These are phyloP conservation scores for Coemansia javaensis DNA, from an alignment of 192 early-diverging fungal species.

Conservation along the genomic window DNA sequence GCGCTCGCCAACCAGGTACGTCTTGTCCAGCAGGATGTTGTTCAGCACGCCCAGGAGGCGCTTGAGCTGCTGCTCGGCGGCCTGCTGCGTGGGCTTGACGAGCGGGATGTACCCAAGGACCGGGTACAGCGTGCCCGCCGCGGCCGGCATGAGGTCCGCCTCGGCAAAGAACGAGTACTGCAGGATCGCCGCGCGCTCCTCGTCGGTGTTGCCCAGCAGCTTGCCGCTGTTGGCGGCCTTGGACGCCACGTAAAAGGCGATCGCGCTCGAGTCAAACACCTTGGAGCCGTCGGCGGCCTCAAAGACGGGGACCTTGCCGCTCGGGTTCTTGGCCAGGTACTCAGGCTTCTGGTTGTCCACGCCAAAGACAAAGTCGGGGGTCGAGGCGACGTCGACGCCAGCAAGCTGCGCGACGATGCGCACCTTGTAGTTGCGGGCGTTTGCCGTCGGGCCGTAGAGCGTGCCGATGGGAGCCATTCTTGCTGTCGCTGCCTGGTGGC, in stretches of 20 bases:
- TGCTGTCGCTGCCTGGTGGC: too few species aligned
- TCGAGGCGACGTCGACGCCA: constrained; percentile 66
- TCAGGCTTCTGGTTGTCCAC: constrained; percentile 74
- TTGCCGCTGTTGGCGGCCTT: constrained; percentile 39
- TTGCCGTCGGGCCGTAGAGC: constrained; percentile 26
- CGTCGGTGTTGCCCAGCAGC: constrained; percentile 57
- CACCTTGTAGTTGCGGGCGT: constrained; percentile 54
- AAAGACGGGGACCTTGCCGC: constrained; percentile 86
- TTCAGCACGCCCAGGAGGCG: constrained; percentile 66
- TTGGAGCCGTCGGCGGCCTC: constrained; percentile 74
- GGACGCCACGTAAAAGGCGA: constrained; percentile 75
- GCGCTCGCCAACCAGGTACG: constrained; percentile 91
- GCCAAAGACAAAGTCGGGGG: constrained; percentile 57
- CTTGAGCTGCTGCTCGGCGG: constrained; percentile 64
- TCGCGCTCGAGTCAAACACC: constrained; percentile 81
- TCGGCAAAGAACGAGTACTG: constrained; percentile 63
- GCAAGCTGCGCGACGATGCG: constrained; percentile 76
- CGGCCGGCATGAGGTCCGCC: constrained; percentile 46
- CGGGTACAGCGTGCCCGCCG: constrained; percentile 46
- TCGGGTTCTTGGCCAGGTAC: constrained; percentile 87
- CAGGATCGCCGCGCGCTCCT: constrained; percentile 60
- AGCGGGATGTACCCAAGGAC: constrained; percentile 41
- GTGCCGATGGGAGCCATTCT: constrained; percentile 44
- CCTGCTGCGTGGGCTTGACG: constrained; percentile 61
- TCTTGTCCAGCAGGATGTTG: constrained; percentile 74